phyloP scores from a whole-genome alignment of 2,329 filamentous ascomycete genomes.

The Penicillium sp. region DNA sequence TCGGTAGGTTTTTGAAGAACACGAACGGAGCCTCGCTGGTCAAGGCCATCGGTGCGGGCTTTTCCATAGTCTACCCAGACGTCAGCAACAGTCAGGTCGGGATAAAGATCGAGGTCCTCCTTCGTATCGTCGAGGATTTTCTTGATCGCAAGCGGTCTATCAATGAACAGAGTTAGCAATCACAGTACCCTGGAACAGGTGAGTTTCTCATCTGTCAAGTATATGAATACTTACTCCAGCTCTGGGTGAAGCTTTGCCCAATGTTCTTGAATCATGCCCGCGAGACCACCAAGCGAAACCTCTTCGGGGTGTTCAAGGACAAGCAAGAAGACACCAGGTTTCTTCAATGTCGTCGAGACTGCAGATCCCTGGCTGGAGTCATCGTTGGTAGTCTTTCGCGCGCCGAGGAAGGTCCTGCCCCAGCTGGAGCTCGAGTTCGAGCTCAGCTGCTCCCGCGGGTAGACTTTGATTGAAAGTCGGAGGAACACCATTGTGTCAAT shows the following conservation, averaged over 20 bases:
- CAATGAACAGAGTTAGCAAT: slow-evolving; percentile 3
- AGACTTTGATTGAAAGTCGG: slow-evolving; percentile 39
- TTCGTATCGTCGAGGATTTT: slow-evolving; percentile 40
- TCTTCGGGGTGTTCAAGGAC: slow-evolving; percentile 34
- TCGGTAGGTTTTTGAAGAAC: slow-evolving; percentile 35
- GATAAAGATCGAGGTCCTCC: slow-evolving; percentile 33
- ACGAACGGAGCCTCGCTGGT: slow-evolving; percentile 37
- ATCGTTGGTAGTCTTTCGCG: slow-evolving; percentile 18
- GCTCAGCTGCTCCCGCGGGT: slow-evolving; percentile 28
- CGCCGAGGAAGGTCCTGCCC: slow-evolving; percentile 11
- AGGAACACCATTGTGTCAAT: slow-evolving; percentile 35
- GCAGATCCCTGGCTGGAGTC: slow-evolving; percentile 13
- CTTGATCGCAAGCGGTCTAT: slow-evolving; percentile 39
- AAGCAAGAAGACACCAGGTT: slow-evolving; percentile 32
- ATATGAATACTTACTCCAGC: slow-evolving; percentile 31
- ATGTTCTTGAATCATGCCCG: slow-evolving; percentile 33
- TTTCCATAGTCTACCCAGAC: slow-evolving; percentile 42
- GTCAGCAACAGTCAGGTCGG: slow-evolving; percentile 38
- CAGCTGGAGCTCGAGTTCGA: slow-evolving; percentile 8
- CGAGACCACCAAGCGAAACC: slow-evolving; percentile 32
- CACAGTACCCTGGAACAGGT: background rate
- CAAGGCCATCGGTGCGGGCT: slow-evolving; percentile 34
- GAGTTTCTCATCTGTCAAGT: background rate
- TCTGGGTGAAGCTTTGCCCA: slow-evolving; percentile 37
- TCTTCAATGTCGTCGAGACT: slow-evolving; percentile 13